Percentiles rank a stretch among this genome's conserved stretches.
Conservation (phyloP, 495 filamentous ascomycete species). For the Cercophora samala region DNA sequence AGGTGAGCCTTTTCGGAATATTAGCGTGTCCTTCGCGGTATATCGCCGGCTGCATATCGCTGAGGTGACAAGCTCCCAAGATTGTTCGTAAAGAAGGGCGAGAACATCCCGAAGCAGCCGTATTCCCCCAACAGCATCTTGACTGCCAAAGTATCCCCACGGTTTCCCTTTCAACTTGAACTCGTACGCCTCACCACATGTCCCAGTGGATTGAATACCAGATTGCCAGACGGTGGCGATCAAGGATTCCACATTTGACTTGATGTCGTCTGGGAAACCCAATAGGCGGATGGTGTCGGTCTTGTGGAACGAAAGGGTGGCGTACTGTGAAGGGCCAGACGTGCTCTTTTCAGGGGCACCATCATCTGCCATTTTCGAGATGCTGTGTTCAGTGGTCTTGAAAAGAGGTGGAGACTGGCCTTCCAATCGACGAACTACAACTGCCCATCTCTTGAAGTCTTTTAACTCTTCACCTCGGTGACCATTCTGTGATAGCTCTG, state of each 20-base stretch:
- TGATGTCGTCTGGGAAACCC: conserved; percentile 18
- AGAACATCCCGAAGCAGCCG: conserved; percentile 24
- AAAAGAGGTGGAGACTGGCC: not conserved
- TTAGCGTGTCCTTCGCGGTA: conserved; percentile 24
- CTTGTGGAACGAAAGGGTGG: conserved; percentile 25
- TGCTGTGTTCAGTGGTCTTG: not conserved
- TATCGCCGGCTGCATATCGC: conserved; percentile 14
- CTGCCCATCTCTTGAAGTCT: not conserved
- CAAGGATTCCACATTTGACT: conserved; percentile 31
- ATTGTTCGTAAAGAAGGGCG: conserved; percentile 19
- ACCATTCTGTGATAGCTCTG: not conserved
- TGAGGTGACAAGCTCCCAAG: conserved; percentile 20
- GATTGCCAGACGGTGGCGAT: conserved; percentile 28
- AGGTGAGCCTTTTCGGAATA: conserved; percentile 13
- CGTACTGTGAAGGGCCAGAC: conserved; percentile 4
- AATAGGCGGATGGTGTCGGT: conserved; percentile 22
- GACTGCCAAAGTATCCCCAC: conserved; percentile 18
- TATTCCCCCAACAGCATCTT: conserved; percentile 13
- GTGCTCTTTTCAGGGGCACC: not conserved
- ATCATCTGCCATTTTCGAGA: not conserved
- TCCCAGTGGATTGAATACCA: conserved; percentile 12
- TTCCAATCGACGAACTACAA: not conserved
- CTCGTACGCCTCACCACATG: conserved; percentile 10
- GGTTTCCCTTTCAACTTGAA: conserved; percentile 21
- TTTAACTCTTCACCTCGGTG: not conserved